Evolutionary conservation across 139 green algal species (phyloP).

Genomic region (Dunaliella primolecta): DNA sequence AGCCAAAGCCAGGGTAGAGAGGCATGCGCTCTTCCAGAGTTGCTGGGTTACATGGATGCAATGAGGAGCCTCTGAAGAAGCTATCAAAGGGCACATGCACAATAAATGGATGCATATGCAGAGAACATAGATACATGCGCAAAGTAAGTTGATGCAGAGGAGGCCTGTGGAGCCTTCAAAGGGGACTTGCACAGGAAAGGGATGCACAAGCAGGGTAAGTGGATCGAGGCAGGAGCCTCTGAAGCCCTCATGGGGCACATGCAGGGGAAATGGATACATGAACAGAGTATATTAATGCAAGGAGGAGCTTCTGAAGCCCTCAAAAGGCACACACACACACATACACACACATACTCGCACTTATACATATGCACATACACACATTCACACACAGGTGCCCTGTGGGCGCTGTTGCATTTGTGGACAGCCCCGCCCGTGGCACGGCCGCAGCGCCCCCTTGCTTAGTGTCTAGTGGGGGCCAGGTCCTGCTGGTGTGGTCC

Average conservation of each 20-base stretch:
- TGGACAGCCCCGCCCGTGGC: neutral
- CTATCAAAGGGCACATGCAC: too few species aligned
- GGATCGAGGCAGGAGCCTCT: neutral
- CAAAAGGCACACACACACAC: conserved; percentile 2
- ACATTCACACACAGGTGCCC: conserved; percentile 8
- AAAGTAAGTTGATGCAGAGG: too few species aligned
- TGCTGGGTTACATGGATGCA: too few species aligned
- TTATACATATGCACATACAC: conserved; percentile 1
- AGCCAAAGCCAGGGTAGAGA: too few species aligned
- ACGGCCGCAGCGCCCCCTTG: neutral
- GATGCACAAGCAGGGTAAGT: neutral
- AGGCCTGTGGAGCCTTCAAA: too few species aligned
- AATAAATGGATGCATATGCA: too few species aligned
- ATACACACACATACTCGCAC: conserved; percentile 8
- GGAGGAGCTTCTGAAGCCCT: neutral
- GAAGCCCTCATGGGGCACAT: too few species aligned
- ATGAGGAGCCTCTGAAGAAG: too few species aligned
- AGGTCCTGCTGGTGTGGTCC: neutral
- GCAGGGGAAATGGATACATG: conserved; percentile 2
- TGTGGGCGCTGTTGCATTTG: neutral
- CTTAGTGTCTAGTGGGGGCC: neutral
- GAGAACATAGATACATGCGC: too few species aligned
- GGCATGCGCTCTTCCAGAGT: too few species aligned
- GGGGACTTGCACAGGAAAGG: too few species aligned
- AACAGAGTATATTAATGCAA: neutral